A percentile compares a stretch with the other conserved stretches of the same genome.
These are phyloP conservation scores for Casaregolazyma lundiana DNA, from an alignment of 1,139 yeast genomes.

Conservation along the genomic window DNA sequence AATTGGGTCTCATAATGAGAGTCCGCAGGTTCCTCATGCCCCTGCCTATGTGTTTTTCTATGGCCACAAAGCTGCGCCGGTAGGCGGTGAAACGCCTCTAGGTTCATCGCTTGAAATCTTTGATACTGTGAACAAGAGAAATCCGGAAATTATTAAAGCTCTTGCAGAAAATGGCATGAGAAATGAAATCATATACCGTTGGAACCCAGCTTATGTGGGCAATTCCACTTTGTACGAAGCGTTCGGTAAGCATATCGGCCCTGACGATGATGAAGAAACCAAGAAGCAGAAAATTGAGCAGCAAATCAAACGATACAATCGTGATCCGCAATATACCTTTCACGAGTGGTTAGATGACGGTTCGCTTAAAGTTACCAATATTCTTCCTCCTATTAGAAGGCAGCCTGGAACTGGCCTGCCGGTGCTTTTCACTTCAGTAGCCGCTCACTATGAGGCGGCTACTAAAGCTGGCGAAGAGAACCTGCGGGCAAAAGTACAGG, in stretches of 20 bases:
- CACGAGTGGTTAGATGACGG: slow-evolving; percentile 16
- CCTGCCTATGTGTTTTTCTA: slow-evolving; percentile 17
- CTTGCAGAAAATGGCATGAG: slow-evolving; percentile 15
- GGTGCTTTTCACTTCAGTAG: slow-evolving; percentile 14
- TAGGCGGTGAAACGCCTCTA: slow-evolving; percentile 17
- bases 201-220: slow-evolving; percentile 13
- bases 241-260: slow-evolving; percentile 16
- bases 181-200: slow-evolving; percentile 12
- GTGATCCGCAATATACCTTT: slow-evolving; percentile 13
- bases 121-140: slow-evolving; percentile 10
- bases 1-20: slow-evolving; percentile 16
- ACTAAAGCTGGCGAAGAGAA: slow-evolving; percentile 3
- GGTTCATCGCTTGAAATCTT: slow-evolving; percentile 16
- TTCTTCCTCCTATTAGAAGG: slow-evolving; percentile 14
- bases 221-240: slow-evolving; percentile 16
- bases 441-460: slow-evolving; percentile 14
- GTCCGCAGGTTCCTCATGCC: slow-evolving; percentile 19
- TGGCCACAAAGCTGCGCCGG: slow-evolving; percentile 14
- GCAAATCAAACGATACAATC: slow-evolving; percentile 15
- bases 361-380: slow-evolving; percentile 13
- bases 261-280: slow-evolving; percentile 15
- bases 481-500: slow-evolving; percentile 13
- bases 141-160: slow-evolving; percentile 14
- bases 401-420: slow-evolving; percentile 16
- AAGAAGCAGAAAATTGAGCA: slow-evolving; percentile 13